Evolutionary conservation across 768 basidiomycete species (phyloP).

Genomic region (Holtermannia corniformis): DNA sequence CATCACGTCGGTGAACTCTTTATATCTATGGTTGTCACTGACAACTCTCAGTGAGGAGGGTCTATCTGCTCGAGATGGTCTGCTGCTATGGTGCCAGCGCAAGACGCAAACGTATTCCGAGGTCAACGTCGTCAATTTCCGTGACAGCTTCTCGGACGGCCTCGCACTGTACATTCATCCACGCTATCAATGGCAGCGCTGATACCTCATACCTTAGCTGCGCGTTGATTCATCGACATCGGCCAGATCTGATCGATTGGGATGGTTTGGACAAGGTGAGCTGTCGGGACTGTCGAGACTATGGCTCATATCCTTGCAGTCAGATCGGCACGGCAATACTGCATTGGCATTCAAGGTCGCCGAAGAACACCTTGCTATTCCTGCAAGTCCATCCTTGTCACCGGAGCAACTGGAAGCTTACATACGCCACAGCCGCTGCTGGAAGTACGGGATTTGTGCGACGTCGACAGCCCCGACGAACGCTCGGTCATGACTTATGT

Average conservation of each 20-base stretch:
- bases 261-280: conserved; percentile 68
- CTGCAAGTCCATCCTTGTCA: conserved; percentile 49
- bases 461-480: conserved; percentile 80
- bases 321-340: conserved; percentile 72
- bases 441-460: conserved; percentile 91
- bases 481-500: conserved; percentile 97
- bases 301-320: conserved; percentile 43
- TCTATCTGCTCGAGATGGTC: conserved; percentile 93
- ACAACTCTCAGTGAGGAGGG: conserved; percentile 72
- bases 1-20: conserved; percentile 61
- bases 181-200: too few relatives aligned
- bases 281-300: neutral
- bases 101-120: conserved; percentile 86
- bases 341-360: conserved; percentile 79
- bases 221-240: conserved; percentile 93
- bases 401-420: neutral
- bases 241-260: conserved; percentile 89
- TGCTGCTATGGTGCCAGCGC: conserved; percentile 95
- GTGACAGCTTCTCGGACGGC: conserved; percentile 85
- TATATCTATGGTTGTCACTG: neutral
- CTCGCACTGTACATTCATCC: conserved; percentile 72
- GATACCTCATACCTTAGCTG: conserved; percentile 54
- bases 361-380: conserved; percentile 78
- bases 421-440: conserved; percentile 63
- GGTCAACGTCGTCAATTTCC: conserved; percentile 89